Evolutionary conservation across 2,329 filamentous ascomycete species (phyloP), one percentile per base, ranked within the genome.

Genomic region (Exophiala aquamarina): DNA sequence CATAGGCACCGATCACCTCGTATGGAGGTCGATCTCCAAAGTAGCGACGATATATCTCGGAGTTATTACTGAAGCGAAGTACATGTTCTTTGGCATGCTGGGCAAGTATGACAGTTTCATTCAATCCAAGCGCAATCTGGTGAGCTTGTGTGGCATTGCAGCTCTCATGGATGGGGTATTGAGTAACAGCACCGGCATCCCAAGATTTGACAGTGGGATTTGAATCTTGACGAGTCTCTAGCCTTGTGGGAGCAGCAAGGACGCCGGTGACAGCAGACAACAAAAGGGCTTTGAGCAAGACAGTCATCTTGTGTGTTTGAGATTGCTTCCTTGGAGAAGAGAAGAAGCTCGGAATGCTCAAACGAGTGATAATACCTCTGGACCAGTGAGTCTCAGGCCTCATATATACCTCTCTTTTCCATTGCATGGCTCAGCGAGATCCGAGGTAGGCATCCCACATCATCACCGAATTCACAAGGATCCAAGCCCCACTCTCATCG

Each of bases 21-120:
- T 76, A 75, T 2, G 81, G 79, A 3, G 80, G 70, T 1, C 71
- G 71, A 42, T 78, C 73, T 36, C 84, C 82, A 60, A 87, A 87
- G 68, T 86, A 87, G 67, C 83, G 86, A 42, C 70, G 70, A 61
- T 81, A 82, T 49, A 84, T 74, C 15, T 74, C 70, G 8, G 81
- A 84, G 19, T 72, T 68, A 64, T 76, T 73, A 23, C 82, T 81
- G 51, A 57, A 70, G 28, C 62, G 61, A 31, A 65, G 60, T 33
- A 65, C 74, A 60, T 87, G 83, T 32, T 83, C 74, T 49, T 76
- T 77, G 5, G 84, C 84, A 58, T 85, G 81, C 41, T 72, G 64
- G 6, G 79, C 81, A 3, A 87, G 70, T 41, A 66, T 61, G 31
- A 83, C 64, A 3, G 80, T 73, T 62, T 87, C 84, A 14, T 75